Conservation (phyloP, 2,329 filamentous ascomycete species). For the Epicoccum sorghinum region DNA sequence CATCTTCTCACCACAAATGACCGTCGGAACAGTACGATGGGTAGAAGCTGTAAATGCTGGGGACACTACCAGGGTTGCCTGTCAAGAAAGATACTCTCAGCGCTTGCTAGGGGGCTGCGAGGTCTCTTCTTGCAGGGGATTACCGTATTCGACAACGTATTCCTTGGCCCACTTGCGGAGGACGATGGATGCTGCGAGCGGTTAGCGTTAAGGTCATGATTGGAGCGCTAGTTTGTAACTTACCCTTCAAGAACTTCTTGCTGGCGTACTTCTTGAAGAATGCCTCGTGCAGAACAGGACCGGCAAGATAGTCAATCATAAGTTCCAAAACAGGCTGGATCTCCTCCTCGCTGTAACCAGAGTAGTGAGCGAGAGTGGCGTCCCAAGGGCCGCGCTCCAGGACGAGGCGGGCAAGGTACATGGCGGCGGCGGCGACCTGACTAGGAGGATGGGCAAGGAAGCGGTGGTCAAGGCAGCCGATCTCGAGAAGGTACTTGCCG, state of each 20-base stretch:
- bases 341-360: slow-evolving; percentile 91
- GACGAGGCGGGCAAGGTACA: slow-evolving; percentile 92
- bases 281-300: slow-evolving; percentile 89
- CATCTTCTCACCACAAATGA: background rate
- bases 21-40: slow-evolving; percentile 1
- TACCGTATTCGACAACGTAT: slow-evolving; percentile 51
- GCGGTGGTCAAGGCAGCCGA: slow-evolving; percentile 91
- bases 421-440: slow-evolving; percentile 87
- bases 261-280: slow-evolving; percentile 99
- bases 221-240: slow-evolving; percentile 33
- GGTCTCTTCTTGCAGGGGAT: slow-evolving; percentile 35
- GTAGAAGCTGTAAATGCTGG: slow-evolving; percentile 17
- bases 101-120: slow-evolving; percentile 32
- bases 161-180: slow-evolving; percentile 94
- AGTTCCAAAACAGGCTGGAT: slow-evolving; percentile 89
- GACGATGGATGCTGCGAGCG: slow-evolving; percentile 76
- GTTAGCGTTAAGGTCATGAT: slow-evolving; percentile 16
- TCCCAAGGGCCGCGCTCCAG: slow-evolving; percentile 93
- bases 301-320: slow-evolving; percentile 95
- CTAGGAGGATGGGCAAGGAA: slow-evolving; percentile 91
- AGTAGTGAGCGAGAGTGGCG: slow-evolving; percentile 83
- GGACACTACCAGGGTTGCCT: slow-evolving; percentile 25
- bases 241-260: slow-evolving; percentile 99
- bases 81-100: slow-evolving; percentile 27
- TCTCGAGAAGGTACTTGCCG: slow-evolving; percentile 97